phyloP scores from a whole-genome alignment of 441 rosid species.

The Biscutella auriculata region DNA sequence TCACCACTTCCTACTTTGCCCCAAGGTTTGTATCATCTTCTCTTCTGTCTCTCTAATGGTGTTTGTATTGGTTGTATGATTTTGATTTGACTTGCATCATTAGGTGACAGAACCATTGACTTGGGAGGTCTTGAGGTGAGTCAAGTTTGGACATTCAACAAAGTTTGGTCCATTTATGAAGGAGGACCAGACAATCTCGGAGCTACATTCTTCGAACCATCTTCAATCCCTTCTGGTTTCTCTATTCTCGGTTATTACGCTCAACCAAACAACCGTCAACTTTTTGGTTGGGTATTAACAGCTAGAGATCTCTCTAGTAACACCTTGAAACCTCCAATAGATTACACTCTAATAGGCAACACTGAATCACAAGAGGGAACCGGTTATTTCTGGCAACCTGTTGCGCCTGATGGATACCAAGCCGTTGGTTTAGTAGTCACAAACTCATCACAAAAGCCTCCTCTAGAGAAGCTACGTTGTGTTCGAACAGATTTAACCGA shows the following conservation, averaged over 20 bases:
- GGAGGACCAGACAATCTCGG: constrained; percentile 71
- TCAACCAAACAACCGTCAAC: constrained; percentile 53
- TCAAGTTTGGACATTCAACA: constrained; percentile 45
- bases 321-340: constrained; percentile 39
- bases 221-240: constrained; percentile 44
- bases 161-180: constrained; percentile 54
- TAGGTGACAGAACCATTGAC: constrained; percentile 51
- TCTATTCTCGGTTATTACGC: constrained; percentile 50
- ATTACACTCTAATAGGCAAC: constrained; percentile 68
- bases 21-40: constrained; percentile 29
- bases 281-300: constrained; percentile 45
- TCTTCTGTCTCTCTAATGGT: not conserved
- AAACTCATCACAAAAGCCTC: constrained; percentile 48
- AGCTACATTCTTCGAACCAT: constrained; percentile 68
- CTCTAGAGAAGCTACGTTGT: constrained; percentile 50
- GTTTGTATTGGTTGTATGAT: not conserved
- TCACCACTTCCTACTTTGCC: constrained; percentile 55
- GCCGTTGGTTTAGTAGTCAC: constrained; percentile 56
- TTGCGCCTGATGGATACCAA: constrained; percentile 53
- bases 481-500: constrained; percentile 66
- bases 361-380: constrained; percentile 53
- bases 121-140: constrained; percentile 61
- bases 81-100: not conserved
- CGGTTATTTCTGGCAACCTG: constrained; percentile 61
- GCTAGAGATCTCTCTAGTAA: constrained; percentile 16